Conservation (phyloP, 805 yeast genomes). For the Wickerhamiella brachini region DNA sequence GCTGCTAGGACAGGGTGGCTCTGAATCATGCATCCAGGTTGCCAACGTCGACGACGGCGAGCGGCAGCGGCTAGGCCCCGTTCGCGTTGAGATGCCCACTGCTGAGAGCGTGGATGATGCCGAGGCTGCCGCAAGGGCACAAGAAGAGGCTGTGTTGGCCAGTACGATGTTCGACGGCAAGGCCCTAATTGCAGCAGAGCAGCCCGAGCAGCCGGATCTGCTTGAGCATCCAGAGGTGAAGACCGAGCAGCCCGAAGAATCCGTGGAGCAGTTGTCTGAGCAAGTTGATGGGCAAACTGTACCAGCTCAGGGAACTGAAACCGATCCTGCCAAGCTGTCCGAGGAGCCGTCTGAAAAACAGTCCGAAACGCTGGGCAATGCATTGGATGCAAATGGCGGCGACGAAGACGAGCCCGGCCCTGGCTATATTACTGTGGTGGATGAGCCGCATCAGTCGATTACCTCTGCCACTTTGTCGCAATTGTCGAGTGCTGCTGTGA, state of each 20-base stretch:
- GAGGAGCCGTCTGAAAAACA: no score
- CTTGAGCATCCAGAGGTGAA: background rate
- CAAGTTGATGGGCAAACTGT: no score
- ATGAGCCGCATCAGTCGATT: background rate
- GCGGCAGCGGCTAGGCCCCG: background rate
- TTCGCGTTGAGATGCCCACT: background rate
- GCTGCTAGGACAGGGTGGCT: conserved; percentile 28
- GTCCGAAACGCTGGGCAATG: no score
- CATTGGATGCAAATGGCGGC: no score
- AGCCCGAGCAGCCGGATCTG: background rate
- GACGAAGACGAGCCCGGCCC: background rate
- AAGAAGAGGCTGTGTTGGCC: background rate
- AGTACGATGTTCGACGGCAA: background rate
- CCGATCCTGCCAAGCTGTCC: no score
- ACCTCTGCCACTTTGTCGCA: background rate
- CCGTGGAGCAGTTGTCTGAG: no score
- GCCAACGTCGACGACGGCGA: background rate
- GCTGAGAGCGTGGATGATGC: background rate
- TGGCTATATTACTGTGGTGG: background rate
- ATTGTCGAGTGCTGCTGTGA: background rate
- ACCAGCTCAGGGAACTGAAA: no score
- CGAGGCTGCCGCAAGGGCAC: background rate
- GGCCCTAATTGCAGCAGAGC: background rate
- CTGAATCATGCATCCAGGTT: conserved; percentile 14
- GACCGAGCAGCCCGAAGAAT: background rate